Base-by-base conservation (phyloP, 1,284 basidiomycete species). In the Cronartium ribicola region DNA sequence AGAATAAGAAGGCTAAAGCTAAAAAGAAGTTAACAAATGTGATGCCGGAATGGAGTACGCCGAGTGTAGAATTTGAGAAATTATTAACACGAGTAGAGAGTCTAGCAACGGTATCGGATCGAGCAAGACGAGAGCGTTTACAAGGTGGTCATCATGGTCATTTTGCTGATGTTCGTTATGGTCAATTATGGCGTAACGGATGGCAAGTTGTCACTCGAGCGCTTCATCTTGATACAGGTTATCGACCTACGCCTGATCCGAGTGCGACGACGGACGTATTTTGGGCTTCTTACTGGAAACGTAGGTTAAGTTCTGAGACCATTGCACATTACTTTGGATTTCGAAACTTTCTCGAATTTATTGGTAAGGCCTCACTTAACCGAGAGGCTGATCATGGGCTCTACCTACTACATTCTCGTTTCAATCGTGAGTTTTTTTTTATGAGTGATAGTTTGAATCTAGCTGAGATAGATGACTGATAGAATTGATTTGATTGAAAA, bases 321-420 rank as follows among this genome's bases (percentile, higher is more conserved):
- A 74, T 74, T 57, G 71, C 57, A 3, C 64, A 74, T 66, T 67
- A 74, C 39, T 74, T 74, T 46, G 71, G 71, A 57, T 65, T 74
- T 13, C 65, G 64, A 36, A 60, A 57, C 41, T 74, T 66, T 36
- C 59, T 74, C n/a, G 64, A 66, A 61, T 74, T 60, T 63, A 13
- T 74, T 37, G 71, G 71, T 29, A 74, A 66, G 48, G 59, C 65
- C n/a, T 57, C 71, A 1, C 48, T 74, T n/a, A 74, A 74, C 66
- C 41, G 64, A 22, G 71, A 74, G 48, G 48, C 55, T n/a, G 71
- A 74, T 61, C 65, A 66, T 60, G 71, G 71, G 14, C 71, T 74
- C 40, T 74, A 74, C 41, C 65, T 74, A 36, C 29, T 74, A 59
- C 65, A 74, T 51, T 8, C 71, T 13, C 51, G 71, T 36, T 61